phyloP scores from a whole-genome alignment of 257 asterid genomes.

The Plantago elongata region DNA sequence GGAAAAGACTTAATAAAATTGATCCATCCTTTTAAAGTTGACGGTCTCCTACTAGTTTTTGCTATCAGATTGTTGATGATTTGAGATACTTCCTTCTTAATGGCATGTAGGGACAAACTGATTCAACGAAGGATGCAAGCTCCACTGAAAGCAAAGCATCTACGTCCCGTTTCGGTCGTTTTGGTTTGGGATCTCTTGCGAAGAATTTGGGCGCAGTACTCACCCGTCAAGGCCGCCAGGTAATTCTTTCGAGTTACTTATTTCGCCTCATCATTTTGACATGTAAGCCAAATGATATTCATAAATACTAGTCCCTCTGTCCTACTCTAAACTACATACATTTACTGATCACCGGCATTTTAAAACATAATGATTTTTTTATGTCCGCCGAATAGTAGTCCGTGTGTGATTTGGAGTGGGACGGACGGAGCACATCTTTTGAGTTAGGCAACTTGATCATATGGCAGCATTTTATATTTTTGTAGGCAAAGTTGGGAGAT shows the following conservation, averaged over 20 bases:
- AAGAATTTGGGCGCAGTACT: constrained; percentile 59
- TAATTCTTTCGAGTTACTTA: constrained; percentile 11
- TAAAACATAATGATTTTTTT: too few species aligned
- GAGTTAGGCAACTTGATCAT: constrained; percentile 6
- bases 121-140: constrained; percentile 60
- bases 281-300: not conserved
- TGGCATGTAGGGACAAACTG: constrained; percentile 49
- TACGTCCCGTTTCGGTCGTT: constrained; percentile 61
- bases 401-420: too few species aligned
- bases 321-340: too few species aligned
- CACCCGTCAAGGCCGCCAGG: constrained; percentile 56
- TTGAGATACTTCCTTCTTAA: constrained; percentile 10
- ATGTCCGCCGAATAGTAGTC: too few species aligned
- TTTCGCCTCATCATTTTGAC: not conserved
- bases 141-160: constrained; percentile 48
- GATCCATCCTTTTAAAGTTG: too few species aligned
- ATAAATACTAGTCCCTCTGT: not conserved
- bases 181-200: constrained; percentile 57
- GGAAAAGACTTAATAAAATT: too few species aligned
- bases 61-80: constrained; percentile 1
- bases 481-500: constrained; percentile 92
- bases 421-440: not conserved
- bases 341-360: too few species aligned
- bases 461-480: constrained; percentile 4
- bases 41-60: too few species aligned